Evolutionary conservation across 306 rosid species (phyloP), one percentile per base, ranked within the genome.

Genomic region (Citrullus amarus): DNA sequence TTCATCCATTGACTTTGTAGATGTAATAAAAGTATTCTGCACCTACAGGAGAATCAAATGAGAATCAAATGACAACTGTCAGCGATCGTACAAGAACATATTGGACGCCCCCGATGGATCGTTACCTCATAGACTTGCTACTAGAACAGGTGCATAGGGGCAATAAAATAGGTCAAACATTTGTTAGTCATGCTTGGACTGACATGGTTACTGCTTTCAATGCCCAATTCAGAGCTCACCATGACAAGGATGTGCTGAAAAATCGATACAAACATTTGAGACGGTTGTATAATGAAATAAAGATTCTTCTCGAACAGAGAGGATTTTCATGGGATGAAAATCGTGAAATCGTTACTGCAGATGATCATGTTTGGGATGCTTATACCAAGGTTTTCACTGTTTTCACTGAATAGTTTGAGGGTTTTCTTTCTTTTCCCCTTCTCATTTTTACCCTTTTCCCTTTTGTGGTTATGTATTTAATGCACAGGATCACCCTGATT

Each of bases 81-180:
- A 73, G 84, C 22, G 94, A 92, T 82, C 94, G 92, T 76, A 82
- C 88, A 55, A 87, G 94, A 84, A 92, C 92, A 77, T 85, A 86
- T 74, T 92, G 97, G 97, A 92, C 91, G 30, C 91, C 92, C 28
- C 90, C 92, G 25, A 88, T 90, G 97, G 97, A 92, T 73, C 90
- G 77, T 32, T 86, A 82, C 82, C 81, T 92, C 84, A 86, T 88
- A 48, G 92, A 92, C 75, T 86, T 90, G 86, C 82, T 92, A 67
- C 80, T 83, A 61, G 90, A 90, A 76, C 94, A 92, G 81, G 89
- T 84, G 66, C 83, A 88, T 44, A 79, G 77, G 76, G 94, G 92
- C 79, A 90, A 90, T 67, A 92, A 85, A 83, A 83, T 87, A 17
- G 94, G 92, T 66, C 91, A 86, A 69, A 86, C 92, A 51, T 92